Evolutionary conservation across 2,329 filamentous ascomycete genomes (phyloP).

Genomic region (Fusarium buharicum): DNA sequence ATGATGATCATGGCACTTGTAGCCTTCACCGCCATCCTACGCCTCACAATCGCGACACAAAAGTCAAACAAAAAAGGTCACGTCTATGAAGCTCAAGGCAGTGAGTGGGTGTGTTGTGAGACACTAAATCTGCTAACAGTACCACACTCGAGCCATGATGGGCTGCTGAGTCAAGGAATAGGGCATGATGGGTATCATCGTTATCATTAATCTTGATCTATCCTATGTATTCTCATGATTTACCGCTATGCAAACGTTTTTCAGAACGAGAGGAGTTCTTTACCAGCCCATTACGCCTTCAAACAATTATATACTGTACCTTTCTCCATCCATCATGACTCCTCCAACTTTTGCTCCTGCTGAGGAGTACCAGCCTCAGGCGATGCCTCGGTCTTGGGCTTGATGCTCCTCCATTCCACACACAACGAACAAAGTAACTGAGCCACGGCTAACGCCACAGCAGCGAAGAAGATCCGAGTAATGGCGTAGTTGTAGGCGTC

Average conservation of each 20-base stretch:
- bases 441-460: constrained; percentile 64
- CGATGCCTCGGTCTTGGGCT: constrained; percentile 55
- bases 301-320: not conserved
- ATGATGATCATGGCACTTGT: constrained; percentile 36
- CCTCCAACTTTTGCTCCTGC: constrained; percentile 19
- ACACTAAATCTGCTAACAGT: constrained; percentile 2
- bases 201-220: constrained; percentile 6
- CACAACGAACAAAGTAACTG: constrained; percentile 67
- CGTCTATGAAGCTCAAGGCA: not conserved
- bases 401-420: constrained; percentile 76
- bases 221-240: not conserved
- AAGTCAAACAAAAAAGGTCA: constrained; percentile 1
- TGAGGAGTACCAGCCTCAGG: constrained; percentile 3
- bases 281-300: not conserved
- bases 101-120: constrained; percentile 2
- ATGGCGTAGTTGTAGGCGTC: constrained; percentile 73
- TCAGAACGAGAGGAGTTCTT: not conserved
- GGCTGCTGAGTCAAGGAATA: constrained; percentile 1
- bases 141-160: constrained; percentile 10
- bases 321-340: constrained; percentile 21
- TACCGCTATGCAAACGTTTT: not conserved
- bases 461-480: constrained; percentile 70
- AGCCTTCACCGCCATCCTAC: constrained; percentile 36
- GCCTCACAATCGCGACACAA: constrained; percentile 20
- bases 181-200: not conserved